phyloP scores from a whole-genome alignment of 1,284 basidiomycete genomes.

The Marasmius tenuissimus region DNA sequence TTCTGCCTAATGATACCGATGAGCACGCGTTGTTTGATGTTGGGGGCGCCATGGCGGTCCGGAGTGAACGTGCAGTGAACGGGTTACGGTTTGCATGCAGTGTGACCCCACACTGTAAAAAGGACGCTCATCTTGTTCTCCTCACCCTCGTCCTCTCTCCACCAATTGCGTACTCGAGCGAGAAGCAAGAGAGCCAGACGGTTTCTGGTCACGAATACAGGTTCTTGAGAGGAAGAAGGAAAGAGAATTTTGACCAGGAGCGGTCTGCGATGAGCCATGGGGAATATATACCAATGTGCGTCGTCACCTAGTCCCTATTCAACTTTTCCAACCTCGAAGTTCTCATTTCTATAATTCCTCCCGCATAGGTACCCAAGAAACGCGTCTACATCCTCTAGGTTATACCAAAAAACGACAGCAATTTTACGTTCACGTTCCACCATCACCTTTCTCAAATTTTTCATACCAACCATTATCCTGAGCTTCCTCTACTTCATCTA shows the following conservation, averaged over 20 bases:
- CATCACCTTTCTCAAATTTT: slow-evolving; percentile 24
- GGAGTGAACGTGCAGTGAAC: too few species aligned
- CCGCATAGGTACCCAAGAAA: not conserved
- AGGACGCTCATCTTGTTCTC: too few species aligned
- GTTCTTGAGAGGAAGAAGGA: not conserved
- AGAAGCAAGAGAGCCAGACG: too few species aligned
- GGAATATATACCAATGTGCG: not conserved
- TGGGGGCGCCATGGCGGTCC: too few species aligned
- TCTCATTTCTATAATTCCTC: too few species aligned
- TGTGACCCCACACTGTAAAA: too few species aligned
- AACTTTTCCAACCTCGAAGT: not conserved
- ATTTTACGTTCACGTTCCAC: not conserved
- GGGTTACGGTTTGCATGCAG: too few species aligned
- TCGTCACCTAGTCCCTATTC: not conserved
- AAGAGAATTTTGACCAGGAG: not conserved
- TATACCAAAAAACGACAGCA: too few species aligned
- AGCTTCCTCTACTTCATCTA: slow-evolving; percentile 48
- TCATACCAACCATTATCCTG: slow-evolving; percentile 34
- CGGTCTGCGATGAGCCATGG: not conserved
- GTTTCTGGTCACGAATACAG: not conserved
- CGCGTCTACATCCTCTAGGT: not conserved
- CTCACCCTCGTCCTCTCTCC: too few species aligned
- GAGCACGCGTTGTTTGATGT: too few species aligned
- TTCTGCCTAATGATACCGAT: too few species aligned
- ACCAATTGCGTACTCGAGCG: too few species aligned